phyloP scores from a whole-genome alignment of 2,329 filamentous ascomycete genomes.

The Scorias spongiosa region DNA sequence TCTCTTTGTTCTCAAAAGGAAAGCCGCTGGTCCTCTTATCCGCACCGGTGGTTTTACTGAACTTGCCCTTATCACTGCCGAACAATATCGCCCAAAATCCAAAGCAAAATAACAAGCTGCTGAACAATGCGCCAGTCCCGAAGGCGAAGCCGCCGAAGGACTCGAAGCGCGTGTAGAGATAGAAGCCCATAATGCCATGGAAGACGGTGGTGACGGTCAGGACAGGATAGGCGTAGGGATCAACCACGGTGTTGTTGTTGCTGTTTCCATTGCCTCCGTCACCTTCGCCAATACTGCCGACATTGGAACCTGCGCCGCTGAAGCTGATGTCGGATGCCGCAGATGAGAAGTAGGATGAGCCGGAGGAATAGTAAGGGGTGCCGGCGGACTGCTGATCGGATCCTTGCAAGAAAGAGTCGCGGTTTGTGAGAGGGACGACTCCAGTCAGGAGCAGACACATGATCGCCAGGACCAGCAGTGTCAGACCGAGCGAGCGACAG shows the following conservation, averaged over 20 bases:
- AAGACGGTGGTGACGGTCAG: slow-evolving; percentile 51
- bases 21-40: slow-evolving; percentile 53
- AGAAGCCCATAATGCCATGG: slow-evolving; percentile 47
- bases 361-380: neutral
- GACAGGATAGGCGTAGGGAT: slow-evolving; percentile 42
- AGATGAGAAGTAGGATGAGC: neutral
- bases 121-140: slow-evolving; percentile 43
- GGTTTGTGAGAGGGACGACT: slow-evolving; percentile 43
- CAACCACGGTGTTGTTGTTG: neutral
- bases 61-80: slow-evolving; percentile 37
- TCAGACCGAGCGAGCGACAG: slow-evolving; percentile 52
- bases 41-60: slow-evolving; percentile 47
- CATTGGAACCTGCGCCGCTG: slow-evolving; percentile 2
- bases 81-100: slow-evolving; percentile 52
- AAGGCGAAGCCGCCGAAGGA: slow-evolving; percentile 37
- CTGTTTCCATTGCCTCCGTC: slow-evolving; percentile 3
- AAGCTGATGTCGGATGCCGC: slow-evolving; percentile 1
- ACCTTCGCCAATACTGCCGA: neutral
- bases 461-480: slow-evolving; percentile 48
- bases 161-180: slow-evolving; percentile 53
- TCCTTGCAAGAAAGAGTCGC: neutral
- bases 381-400: neutral
- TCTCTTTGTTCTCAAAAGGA: slow-evolving; percentile 43
- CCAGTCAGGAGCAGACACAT: slow-evolving; percentile 56
- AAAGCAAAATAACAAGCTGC: slow-evolving; percentile 41